Conservation (phyloP, 164 flowering plant genomes). For the Kalanchoe fedtschenkoi region DNA sequence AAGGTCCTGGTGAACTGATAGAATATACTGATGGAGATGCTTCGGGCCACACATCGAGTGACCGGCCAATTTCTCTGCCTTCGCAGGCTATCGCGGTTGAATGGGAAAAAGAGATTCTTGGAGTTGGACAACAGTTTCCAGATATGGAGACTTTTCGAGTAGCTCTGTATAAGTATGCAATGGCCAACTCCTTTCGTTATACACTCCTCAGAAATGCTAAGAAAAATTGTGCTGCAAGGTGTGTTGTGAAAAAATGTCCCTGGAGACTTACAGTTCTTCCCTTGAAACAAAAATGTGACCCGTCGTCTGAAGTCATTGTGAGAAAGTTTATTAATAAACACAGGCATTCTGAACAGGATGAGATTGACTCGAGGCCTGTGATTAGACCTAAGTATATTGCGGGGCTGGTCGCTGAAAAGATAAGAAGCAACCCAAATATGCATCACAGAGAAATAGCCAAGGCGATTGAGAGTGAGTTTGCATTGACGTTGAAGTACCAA, state of each 20-base stretch:
- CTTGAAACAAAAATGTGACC: conserved; percentile 4
- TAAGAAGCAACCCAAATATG: conserved; percentile 7
- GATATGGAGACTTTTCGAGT: neutral
- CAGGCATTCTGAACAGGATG: conserved; percentile 6
- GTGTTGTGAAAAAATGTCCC: conserved; percentile 7
- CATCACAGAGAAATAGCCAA: conserved; percentile 6
- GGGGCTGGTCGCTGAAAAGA: neutral
- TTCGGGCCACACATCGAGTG: conserved; percentile 3
- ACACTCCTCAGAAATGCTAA: conserved; percentile 4
- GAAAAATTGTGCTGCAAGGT: conserved; percentile 2
- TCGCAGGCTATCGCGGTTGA: neutral
- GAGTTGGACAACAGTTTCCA: conserved; percentile 9
- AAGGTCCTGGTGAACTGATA: neutral
- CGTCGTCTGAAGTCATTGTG: conserved; percentile 2
- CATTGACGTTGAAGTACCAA: conserved; percentile 7
- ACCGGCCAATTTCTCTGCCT: neutral
- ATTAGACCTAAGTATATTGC: conserved; percentile 7
- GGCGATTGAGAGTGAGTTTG: conserved; percentile 6
- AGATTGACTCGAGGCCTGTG: conserved; percentile 1
- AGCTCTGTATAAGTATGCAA: conserved; percentile 6
- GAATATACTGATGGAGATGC: conserved; percentile 6
- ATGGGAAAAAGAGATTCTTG: conserved; percentile 8
- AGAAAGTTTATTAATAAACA: conserved; percentile 5
- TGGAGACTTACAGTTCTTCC: conserved; percentile 6
- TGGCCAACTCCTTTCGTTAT: conserved; percentile 6